These are phyloP conservation scores for Podila verticillata DNA, from an alignment of 192 early-diverging fungal genomes.

Conservation along the genomic window DNA sequence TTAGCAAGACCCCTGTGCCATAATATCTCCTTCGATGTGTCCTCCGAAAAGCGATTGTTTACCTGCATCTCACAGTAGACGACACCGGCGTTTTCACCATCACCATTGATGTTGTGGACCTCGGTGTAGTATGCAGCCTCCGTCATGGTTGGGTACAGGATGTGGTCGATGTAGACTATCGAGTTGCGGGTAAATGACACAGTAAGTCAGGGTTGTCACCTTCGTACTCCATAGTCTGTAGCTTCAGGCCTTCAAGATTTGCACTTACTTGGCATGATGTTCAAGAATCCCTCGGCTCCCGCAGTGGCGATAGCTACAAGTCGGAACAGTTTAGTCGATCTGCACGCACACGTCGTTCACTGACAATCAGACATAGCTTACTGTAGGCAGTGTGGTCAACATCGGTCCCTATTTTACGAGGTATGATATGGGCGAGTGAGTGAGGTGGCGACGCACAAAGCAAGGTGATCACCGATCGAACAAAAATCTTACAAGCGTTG, in stretches of 20 bases:
- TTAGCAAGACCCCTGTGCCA: neutral
- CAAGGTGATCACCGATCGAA: neutral
- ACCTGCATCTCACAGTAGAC: slow-evolving; percentile 76
- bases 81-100: slow-evolving; percentile 71
- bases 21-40: no score
- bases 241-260: no score
- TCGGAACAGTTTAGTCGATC: neutral
- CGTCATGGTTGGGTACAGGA: slow-evolving; percentile 69
- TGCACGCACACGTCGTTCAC: neutral
- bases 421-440: neutral
- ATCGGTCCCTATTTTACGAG: slow-evolving; percentile 54
- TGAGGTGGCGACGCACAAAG: no score
- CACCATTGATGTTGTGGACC: slow-evolving; percentile 71
- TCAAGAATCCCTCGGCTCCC: slow-evolving; percentile 66
- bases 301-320: slow-evolving; percentile 62
- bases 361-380: slow-evolving; percentile 10
- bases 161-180: slow-evolving; percentile 67
- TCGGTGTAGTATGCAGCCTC: slow-evolving; percentile 68
- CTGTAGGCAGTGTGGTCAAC: slow-evolving; percentile 68
- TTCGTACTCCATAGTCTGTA: neutral
- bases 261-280: slow-evolving; percentile 60
- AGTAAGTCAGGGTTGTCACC: neutral
- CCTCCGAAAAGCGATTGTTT: neutral
- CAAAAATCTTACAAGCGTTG: slow-evolving; percentile 59
- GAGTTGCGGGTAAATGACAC: neutral